Evolutionary conservation across 208 protist genomes (phyloP), one percentile per base, ranked within the genome.

Genomic region (Wallacemonas sp.): DNA sequence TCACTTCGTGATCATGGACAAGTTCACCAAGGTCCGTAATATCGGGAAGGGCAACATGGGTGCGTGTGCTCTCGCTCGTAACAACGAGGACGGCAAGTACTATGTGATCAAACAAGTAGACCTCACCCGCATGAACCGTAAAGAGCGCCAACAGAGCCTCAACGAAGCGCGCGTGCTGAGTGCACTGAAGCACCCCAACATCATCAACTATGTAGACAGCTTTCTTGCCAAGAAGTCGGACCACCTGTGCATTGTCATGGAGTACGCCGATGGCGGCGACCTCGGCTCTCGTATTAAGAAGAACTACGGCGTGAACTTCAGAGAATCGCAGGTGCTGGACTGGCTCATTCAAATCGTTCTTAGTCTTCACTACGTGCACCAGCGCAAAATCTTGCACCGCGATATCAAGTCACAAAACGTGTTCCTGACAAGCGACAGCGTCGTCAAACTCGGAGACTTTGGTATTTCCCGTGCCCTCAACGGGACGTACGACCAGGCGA

Each of bases 81-180:
- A 94, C 75, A 97, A 95, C 63, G 88, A 95, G 17, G 89, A 98
- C 52, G 88, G 87, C 15, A 90, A 92, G 66, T 91, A 85, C 42
- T 98, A 97, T 66, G 92, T 98, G 8, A 96, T 98, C 52, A 98
- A 98, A 71, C 92, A 97, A 65, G 87, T 98, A 3, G 89, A 97
- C 59, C 76, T 98, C 19, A 86, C 83, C 0, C 68, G 80, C 2
- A 87, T 98, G 79, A 93, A 76, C 68, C 94, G 87, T 58, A 95
- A 92, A 55, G 90, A 98, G 42, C 73, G 91, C 9, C 79, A 94
- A 32, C 87, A 97, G 48, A 91, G 89, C 62, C 74, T 98, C 19
- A 98, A 98, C 61, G 94, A 98, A 72, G 94, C 92, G 1, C 76
- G 83, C 1, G 63, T 97, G 17, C 78, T 98, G 15, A 94, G 79